Base-by-base conservation (phyloP, 2,329 filamentous ascomycete species). In the Trichophyton mentagrophytes region DNA sequence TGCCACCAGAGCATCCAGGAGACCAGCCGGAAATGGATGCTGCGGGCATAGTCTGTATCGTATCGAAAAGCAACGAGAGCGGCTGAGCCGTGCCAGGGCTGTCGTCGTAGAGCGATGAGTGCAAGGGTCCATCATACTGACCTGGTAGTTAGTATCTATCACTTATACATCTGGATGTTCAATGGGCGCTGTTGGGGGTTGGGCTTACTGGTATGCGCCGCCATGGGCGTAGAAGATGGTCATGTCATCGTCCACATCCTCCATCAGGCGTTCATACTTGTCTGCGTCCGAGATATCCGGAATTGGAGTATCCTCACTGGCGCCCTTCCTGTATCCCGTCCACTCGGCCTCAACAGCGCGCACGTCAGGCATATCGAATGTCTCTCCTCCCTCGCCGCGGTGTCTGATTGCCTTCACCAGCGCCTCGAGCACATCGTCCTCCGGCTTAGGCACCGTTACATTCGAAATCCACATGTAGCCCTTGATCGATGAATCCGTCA, bases 401-500 rank as follows among this genome's bases (percentile, higher is more conserved):
- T 70, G 66, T 56, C 74, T 69, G 47, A 78, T 73, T 9, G 73
- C 75, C 49, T 67, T 67, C 6, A 73, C 58, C 15, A 78, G 67
- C 1, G 72, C 72, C 30, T 71, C 68, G 55, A 70, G 69, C 8
- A 76, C 70, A 51, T 71, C 72, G 77, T 82, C 61, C 55, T 74
- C 79, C 0, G 85, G 87, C 1, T 76, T 74, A 0, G 83, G 81
- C 15, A 89, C 76, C 0, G 80, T 82, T 47, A 88, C 85, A 60
- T 83, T 87, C 67, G 85, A 86, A 25, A 95, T 79, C 91, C 91
- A 96, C 65, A 93, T 84, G 51, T 82, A 82, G 2, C 90, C 90
- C 69, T 89, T 90, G 69, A 95, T 77, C 0, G 83, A 84, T 0
- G 81, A 81, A 60, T 88, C 86, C 61, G 78, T 82, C 51, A 82